A percentile compares a stretch with the other conserved stretches of the same genome.
Evolutionary conservation across 768 basidiomycete species (phyloP).

Genomic region (Suillus occidentalis): DNA sequence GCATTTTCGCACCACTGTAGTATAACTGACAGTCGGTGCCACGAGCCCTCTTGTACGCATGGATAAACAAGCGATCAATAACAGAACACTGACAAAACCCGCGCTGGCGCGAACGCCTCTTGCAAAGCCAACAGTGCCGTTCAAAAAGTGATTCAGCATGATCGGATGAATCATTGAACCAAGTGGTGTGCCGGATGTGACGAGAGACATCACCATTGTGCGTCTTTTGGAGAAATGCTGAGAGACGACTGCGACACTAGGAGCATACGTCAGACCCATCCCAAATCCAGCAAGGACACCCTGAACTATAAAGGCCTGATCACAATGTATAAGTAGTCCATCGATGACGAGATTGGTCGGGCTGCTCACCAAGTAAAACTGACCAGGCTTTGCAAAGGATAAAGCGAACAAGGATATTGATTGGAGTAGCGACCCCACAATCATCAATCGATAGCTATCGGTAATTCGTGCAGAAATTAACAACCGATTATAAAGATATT

Average conservation of each 20-base stretch:
- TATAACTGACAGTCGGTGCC: constrained; percentile 9
- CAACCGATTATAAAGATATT: not conserved
- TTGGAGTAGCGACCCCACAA: constrained; percentile 27
- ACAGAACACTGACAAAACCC: constrained; percentile 1
- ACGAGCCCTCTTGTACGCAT: constrained; percentile 38
- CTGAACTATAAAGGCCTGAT: constrained; percentile 43
- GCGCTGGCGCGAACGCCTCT: constrained; percentile 41
- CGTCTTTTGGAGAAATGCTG: constrained; percentile 45
- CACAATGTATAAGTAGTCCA: constrained; percentile 11
- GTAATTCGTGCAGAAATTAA: not conserved
- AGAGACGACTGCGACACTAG: constrained; percentile 40
- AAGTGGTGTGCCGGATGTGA: constrained; percentile 46
- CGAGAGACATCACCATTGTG: constrained; percentile 45
- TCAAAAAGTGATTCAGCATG: constrained; percentile 24
- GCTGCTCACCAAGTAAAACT: constrained; percentile 34
- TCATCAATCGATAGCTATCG: constrained; percentile 11
- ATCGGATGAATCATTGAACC: constrained; percentile 57
- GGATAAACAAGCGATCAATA: constrained; percentile 36
- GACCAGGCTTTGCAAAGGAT: constrained; percentile 34
- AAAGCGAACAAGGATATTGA: constrained; percentile 37
- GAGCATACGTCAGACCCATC: constrained; percentile 46
- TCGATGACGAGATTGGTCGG: not conserved
- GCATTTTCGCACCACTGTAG: no score
- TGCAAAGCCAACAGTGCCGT: constrained; percentile 46
- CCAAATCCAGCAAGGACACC: constrained; percentile 43